phyloP scores from a whole-genome alignment of 306 rosid genomes.

The Senna tora region DNA sequence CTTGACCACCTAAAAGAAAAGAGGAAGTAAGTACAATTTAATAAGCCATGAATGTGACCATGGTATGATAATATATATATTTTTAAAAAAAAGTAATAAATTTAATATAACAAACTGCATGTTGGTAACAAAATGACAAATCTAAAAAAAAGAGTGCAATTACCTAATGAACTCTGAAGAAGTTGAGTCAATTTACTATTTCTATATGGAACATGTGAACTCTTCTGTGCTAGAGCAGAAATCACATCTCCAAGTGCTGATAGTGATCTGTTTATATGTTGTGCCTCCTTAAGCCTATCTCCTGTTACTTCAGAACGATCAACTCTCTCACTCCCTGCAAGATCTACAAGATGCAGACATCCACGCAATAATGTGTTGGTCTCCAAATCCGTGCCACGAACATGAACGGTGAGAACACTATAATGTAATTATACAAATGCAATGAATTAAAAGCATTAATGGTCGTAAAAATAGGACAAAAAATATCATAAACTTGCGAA shows the following conservation, averaged over 20 bases:
- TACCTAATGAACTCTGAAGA: constrained; percentile 97
- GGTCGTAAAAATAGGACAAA: constrained; percentile 22
- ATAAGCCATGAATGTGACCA: constrained; percentile 21
- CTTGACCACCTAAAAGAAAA: constrained; percentile 87
- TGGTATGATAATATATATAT: constrained; percentile 21
- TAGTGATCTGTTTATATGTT: constrained; percentile 92
- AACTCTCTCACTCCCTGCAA: constrained; percentile 98
- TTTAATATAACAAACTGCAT: constrained; percentile 13
- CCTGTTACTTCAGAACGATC: constrained; percentile 98
- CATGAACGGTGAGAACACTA: constrained; percentile 94
- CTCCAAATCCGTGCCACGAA: constrained; percentile 90
- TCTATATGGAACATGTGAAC: constrained; percentile 88
- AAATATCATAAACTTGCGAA: constrained; percentile 26
- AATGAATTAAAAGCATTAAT: constrained; percentile 26
- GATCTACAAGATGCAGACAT: constrained; percentile 91
- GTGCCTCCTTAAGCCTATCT: constrained; percentile 99
- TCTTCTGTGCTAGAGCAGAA: constrained; percentile 93
- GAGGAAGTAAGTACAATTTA: constrained; percentile 26
- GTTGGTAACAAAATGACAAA: constrained; percentile 28
- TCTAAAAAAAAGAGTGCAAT: background rate
- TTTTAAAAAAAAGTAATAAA: background rate
- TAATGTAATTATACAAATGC: constrained; percentile 33
- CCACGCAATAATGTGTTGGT: constrained; percentile 80
- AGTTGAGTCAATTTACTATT: constrained; percentile 99
- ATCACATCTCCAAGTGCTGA: constrained; percentile 99